These are phyloP conservation scores for Turritis glabra DNA, from an alignment of 345 rosid genomes.

Conservation along the genomic window DNA sequence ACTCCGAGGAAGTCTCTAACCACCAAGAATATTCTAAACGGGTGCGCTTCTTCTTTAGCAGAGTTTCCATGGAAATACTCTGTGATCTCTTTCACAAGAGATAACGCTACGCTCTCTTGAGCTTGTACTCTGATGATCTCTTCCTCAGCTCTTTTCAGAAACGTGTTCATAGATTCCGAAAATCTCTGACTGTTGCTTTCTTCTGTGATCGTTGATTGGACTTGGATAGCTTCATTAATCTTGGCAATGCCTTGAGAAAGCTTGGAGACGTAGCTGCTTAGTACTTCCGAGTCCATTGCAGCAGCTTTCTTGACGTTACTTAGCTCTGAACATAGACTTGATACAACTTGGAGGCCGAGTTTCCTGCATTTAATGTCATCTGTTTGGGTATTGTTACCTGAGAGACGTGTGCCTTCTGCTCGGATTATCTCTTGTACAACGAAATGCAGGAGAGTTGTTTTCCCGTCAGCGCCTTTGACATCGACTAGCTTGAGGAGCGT, in stretches of 20 bases:
- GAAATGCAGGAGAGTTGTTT: constrained; percentile 94
- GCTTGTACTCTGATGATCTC: constrained; percentile 90
- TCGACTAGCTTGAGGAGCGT: constrained; percentile 94
- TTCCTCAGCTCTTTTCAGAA: constrained; percentile 68
- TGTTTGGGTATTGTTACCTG: constrained; percentile 48
- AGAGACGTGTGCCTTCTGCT: constrained; percentile 85
- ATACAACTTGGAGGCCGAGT: constrained; percentile 92
- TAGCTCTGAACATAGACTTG: constrained; percentile 78
- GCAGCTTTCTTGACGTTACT: constrained; percentile 91
- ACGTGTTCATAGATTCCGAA: constrained; percentile 69
- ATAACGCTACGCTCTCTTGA: constrained; percentile 80
- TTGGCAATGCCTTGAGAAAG: constrained; percentile 72
- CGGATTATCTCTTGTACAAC: constrained; percentile 97
- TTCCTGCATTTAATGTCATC: constrained; percentile 84
- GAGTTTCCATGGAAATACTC: constrained; percentile 99
- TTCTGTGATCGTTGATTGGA: constrained; percentile 37
- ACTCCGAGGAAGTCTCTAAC: constrained; percentile 85
- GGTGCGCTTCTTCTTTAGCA: constrained; percentile 98
- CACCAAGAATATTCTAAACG: constrained; percentile 96
- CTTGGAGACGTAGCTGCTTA: constrained; percentile 75
- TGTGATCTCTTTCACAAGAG: constrained; percentile 91
- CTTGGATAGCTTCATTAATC: constrained; percentile 55
- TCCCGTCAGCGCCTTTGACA: constrained; percentile 95
- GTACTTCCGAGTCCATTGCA: constrained; percentile 94
- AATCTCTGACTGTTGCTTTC: constrained; percentile 54